Conservation (phyloP, 805 yeast species). For the Saturnispora dispora region DNA sequence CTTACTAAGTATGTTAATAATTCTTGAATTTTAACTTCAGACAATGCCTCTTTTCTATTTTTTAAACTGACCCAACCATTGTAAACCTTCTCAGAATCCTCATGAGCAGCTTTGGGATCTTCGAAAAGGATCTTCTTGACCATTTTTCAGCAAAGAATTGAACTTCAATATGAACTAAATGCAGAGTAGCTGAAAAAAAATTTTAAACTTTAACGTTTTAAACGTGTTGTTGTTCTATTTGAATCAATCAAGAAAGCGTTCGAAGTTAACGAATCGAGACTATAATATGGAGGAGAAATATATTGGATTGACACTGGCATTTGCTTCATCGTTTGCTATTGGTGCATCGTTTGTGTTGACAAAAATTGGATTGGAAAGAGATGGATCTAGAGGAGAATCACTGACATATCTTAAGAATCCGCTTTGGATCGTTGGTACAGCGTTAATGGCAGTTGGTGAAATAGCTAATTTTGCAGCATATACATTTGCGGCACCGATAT, state of each 20-base stretch:
- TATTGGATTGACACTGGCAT: constrained; percentile 81
- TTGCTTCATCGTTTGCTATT: constrained; percentile 79
- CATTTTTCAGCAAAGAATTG: neutral
- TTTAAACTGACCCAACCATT: neutral
- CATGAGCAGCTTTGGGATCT: neutral
- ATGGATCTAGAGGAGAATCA: constrained; percentile 64
- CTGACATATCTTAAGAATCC: constrained; percentile 74
- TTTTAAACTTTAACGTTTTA: too few relatives aligned
- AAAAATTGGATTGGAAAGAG: constrained; percentile 67
- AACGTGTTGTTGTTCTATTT: neutral
- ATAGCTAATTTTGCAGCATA: constrained; percentile 90
- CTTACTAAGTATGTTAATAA: constrained; percentile 1
- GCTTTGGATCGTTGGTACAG: constrained; percentile 90
- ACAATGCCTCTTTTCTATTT: neutral
- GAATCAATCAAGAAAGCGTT: neutral
- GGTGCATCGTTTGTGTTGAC: constrained; percentile 88
- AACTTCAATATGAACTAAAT: neutral
- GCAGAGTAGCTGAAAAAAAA: neutral
- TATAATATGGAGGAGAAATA: constrained; percentile 64
- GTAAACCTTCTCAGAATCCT: neutral
- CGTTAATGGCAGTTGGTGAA: constrained; percentile 86
- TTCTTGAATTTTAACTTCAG: neutral
- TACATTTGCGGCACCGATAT: constrained; percentile 88
- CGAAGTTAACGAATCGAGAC: neutral
- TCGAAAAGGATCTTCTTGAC: constrained; percentile 1